Evolutionary conservation across 2,329 filamentous ascomycete genomes (phyloP).

Genomic region (Onygenales sp.): DNA sequence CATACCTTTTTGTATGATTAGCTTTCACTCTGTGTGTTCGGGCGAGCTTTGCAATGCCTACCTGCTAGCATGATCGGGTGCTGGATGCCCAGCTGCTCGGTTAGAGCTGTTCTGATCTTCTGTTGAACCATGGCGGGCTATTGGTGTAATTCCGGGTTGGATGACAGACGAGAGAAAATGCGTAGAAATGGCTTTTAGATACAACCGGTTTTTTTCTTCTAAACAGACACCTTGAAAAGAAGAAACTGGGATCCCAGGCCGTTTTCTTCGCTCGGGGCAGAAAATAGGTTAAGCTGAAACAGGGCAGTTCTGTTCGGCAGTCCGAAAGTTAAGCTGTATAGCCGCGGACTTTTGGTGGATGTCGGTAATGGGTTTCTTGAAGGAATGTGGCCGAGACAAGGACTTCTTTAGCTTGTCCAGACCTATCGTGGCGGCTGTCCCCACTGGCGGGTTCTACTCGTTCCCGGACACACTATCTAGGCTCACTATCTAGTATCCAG

Average conservation of each 20-base stretch:
- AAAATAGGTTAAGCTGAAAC: neutral
- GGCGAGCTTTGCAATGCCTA: slow-evolving; percentile 57
- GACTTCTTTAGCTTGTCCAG: too few species aligned
- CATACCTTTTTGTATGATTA: slow-evolving; percentile 88
- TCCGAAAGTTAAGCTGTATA: neutral
- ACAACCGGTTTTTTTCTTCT: too few species aligned
- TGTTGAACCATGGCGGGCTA: slow-evolving; percentile 32
- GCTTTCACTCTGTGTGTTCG: slow-evolving; percentile 36
- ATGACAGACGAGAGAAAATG: neutral
- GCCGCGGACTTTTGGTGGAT: neutral
- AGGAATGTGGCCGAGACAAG: too few species aligned
- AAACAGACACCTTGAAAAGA: too few species aligned
- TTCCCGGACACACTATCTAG: too few species aligned
- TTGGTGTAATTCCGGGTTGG: neutral
- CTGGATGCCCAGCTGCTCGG: slow-evolving; percentile 66
- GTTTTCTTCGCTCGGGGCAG: neutral
- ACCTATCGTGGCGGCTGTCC: too few species aligned
- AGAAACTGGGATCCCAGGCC: neutral
- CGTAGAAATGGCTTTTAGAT: neutral
- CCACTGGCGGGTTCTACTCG: neutral
- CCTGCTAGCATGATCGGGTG: slow-evolving; percentile 87
- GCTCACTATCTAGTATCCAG: too few species aligned
- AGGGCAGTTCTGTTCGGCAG: neutral
- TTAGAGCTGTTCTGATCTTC: slow-evolving; percentile 69
- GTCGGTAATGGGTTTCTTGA: too few species aligned